A percentile compares a stretch with the other conserved stretches of the same genome.
phyloP scores from a whole-genome alignment of 805 yeast genomes.

The Candida adriatica region DNA sequence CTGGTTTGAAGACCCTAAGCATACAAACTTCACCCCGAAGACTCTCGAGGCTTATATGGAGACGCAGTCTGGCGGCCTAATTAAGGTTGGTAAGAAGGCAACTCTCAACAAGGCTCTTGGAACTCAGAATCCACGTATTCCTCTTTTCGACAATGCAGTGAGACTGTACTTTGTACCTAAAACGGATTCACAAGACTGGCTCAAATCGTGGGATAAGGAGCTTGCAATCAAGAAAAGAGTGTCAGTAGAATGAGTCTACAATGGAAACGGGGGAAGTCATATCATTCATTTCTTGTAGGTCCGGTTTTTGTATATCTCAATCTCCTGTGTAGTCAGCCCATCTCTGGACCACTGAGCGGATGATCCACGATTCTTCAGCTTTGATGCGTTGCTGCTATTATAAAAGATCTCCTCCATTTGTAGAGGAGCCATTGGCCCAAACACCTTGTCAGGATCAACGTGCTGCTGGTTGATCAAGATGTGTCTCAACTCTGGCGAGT shows the following conservation, averaged over 20 bases:
- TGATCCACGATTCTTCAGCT: conserved; percentile 48
- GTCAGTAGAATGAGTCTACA: background rate
- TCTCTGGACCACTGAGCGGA: conserved; percentile 41
- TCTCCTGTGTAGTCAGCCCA: conserved; percentile 38
- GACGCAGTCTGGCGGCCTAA: conserved; percentile 75
- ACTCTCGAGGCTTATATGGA: conserved; percentile 74
- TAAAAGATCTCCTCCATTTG: conserved; percentile 67
- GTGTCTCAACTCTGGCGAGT: conserved; percentile 46
- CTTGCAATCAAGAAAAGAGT: conserved; percentile 46
- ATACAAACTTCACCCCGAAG: conserved; percentile 48
- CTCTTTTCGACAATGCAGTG: conserved; percentile 68
- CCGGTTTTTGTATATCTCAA: conserved; percentile 37
- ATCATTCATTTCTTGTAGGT: conserved; percentile 4
- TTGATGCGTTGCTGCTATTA: conserved; percentile 38
- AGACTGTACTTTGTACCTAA: conserved; percentile 78
- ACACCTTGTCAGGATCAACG: conserved; percentile 60
- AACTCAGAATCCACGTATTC: conserved; percentile 57
- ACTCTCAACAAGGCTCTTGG: conserved; percentile 58
- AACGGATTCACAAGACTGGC: conserved; percentile 56
- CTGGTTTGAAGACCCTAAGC: conserved; percentile 59
- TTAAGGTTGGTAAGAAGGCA: conserved; percentile 76
- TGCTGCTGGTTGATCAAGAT: conserved; percentile 39
- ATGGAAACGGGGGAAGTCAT: conserved; percentile 1
- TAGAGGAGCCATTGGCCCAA: conserved; percentile 69
- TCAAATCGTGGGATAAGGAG: conserved; percentile 56